Evolutionary conservation across 2,329 filamentous ascomycete species (phyloP), one percentile per base, ranked within the genome.

Genomic region (Calonectria naviculata): DNA sequence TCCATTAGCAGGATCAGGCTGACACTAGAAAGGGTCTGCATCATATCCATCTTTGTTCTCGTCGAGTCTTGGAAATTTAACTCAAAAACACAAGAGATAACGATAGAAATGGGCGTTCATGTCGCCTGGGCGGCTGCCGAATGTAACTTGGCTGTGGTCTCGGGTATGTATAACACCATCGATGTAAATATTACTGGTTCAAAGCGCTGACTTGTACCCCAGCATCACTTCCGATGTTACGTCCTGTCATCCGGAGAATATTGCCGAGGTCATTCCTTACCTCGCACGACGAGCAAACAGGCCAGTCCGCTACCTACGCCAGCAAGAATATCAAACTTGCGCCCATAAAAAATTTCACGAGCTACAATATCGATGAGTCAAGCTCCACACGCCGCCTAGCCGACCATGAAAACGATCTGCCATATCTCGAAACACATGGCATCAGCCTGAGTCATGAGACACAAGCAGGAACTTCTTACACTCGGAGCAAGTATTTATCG

Each of bases 41-140:
- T 80, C 7, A 78, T 78, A 1, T 80, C 79, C 1, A 67, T 80
- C 21, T 77, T 80, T 31, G 75, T 79, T 3, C 72, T 82, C 7
- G 71, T 78, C 24, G 69, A 77, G 15, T 76, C 77, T 1, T 74
- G 71, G 29, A 71, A 54, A 4, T 77, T 78, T 29, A 64, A 79
- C 15, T 70, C 76, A 10, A 66, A 71, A 5, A 74, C 77, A 0
- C 73, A 68, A 8, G 76, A 81, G 38, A 52, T 80, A 49, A 74
- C 78, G 1, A 41, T 78, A 7, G 75, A 81, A 26, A 75, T 81
- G 44, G 76, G 69, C 15, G 52, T 71, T 1, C 78, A 78, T 34
- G 75, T 80, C 26, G 72, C 76, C n/a, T 81, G 79, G 80, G 78
- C 76, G 5, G 76, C 73, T 4, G 74, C 77, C 5, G 80, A 81